phyloP scores from a whole-genome alignment of 2,329 filamentous ascomycete species.

The Neonectria magnoliae region DNA sequence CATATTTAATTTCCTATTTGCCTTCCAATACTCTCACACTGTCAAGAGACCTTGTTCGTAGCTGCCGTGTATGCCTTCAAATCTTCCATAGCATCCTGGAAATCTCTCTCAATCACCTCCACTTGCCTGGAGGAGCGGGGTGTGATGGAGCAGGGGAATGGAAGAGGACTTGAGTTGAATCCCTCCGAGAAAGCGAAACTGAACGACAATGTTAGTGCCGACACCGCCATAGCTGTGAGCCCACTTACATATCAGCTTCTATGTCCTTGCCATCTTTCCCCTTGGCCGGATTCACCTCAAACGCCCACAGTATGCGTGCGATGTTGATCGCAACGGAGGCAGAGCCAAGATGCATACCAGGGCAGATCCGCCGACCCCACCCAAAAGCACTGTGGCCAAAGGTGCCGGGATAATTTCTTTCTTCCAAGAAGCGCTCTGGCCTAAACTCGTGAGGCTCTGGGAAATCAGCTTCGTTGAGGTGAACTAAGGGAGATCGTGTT shows the following conservation, averaged over 20 bases:
- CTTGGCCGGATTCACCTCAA: conserved; percentile 50
- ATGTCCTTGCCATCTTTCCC: conserved; percentile 44
- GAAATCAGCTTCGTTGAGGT: conserved; percentile 54
- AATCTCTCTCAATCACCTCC: conserved; percentile 47
- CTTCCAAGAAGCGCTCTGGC: conserved; percentile 49
- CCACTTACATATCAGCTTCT: conserved; percentile 52
- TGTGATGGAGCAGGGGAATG: conserved; percentile 53
- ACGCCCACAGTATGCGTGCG: conserved; percentile 63
- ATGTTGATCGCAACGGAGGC: conserved; percentile 59
- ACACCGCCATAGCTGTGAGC: rapidly evolving
- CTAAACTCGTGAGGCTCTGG: conserved; percentile 52
- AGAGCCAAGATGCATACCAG: conserved; percentile 61
- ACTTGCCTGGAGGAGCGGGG: conserved; percentile 47
- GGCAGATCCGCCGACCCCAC: conserved; percentile 54
- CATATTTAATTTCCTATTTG: no score
- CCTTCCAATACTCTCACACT: background rate
- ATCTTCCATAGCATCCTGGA: conserved; percentile 35
- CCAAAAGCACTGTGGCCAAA: conserved; percentile 54
- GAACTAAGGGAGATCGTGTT: conserved; percentile 38
- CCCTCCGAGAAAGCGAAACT: conserved; percentile 55
- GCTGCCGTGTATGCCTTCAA: conserved; percentile 42
- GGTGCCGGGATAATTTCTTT: conserved; percentile 49
- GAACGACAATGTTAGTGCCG: background rate
- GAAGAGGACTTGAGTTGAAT: conserved; percentile 54
- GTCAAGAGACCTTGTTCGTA: conserved; percentile 36